Evolutionary conservation across 1,284 basidiomycete genomes (phyloP).

Genomic region (Filobasidium uniguttulatum): DNA sequence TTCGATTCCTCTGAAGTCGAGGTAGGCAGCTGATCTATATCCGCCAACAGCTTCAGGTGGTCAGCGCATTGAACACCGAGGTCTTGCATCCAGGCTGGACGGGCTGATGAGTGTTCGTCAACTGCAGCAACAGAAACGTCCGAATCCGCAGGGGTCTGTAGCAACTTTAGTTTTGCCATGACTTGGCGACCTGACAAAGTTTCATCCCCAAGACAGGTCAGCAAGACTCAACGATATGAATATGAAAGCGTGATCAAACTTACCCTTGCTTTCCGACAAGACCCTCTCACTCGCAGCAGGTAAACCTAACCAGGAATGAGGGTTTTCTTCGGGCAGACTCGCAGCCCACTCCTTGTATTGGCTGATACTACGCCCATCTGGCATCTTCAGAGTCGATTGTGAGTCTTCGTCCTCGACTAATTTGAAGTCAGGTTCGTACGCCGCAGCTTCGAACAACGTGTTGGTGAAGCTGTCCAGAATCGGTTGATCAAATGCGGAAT

Average conservation of each 20-base stretch:
- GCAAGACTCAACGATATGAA: too few species aligned
- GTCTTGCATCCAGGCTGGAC: slow-evolving; percentile 1
- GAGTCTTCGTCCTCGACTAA: slow-evolving; percentile 52
- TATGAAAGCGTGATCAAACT: slow-evolving; percentile 20
- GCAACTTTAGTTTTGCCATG: slow-evolving; percentile 55
- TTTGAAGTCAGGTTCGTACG: slow-evolving; percentile 83
- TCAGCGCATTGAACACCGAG: neutral
- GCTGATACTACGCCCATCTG: slow-evolving; percentile 79
- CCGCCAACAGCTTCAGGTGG: slow-evolving; percentile 5
- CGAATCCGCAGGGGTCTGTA: slow-evolving; percentile 79
- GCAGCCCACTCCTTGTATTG: slow-evolving; percentile 82
- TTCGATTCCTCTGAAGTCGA: slow-evolving; percentile 36
- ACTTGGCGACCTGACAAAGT: slow-evolving; percentile 17
- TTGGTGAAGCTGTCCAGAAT: slow-evolving; percentile 87
- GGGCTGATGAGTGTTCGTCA: neutral
- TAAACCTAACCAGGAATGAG: slow-evolving; percentile 80
- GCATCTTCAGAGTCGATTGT: slow-evolving; percentile 51
- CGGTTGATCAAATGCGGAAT: slow-evolving; percentile 84
- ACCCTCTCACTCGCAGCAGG: slow-evolving; percentile 80
- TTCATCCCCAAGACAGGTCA: too few species aligned
- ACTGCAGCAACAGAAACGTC: slow-evolving; percentile 38
- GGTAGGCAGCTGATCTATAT: neutral
- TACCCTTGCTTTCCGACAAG: slow-evolving; percentile 80
- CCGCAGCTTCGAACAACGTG: slow-evolving; percentile 63
- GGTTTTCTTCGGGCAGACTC: slow-evolving; percentile 72